These are phyloP conservation scores for Citrus inodora DNA, from an alignment of 345 rosid species.

Conservation along the genomic window DNA sequence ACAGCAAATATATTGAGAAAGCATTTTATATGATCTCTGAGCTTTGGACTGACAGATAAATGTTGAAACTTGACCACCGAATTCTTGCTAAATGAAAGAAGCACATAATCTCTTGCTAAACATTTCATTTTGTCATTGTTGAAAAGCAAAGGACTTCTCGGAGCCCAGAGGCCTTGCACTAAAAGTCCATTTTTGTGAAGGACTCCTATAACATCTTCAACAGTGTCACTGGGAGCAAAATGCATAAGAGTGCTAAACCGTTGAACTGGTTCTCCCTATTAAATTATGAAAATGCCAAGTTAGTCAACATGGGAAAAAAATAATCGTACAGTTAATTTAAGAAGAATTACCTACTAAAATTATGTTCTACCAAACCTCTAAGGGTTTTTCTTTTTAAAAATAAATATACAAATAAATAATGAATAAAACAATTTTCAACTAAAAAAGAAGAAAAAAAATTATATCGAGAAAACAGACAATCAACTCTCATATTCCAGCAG, in stretches of 20 bases:
- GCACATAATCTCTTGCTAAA: conserved; percentile 52
- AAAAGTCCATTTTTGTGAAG: conserved; percentile 57
- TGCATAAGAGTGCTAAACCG: conserved; percentile 64
- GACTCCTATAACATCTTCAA: conserved; percentile 46
- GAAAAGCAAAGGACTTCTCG: conserved; percentile 46
- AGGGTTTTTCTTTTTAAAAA: neutral
- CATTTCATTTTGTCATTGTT: conserved; percentile 21
- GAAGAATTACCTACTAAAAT: neutral
- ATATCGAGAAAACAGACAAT: neutral
- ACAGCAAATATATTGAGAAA: conserved; percentile 40
- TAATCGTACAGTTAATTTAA: neutral
- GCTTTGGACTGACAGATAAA: conserved; percentile 16
- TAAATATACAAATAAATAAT: neutral
- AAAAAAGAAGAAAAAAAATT: neutral
- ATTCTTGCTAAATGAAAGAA: conserved; percentile 49
- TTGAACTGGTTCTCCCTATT: conserved; percentile 54
- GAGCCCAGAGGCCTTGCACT: conserved; percentile 89
- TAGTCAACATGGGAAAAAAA: conserved; percentile 10
- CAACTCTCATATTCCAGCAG: neutral
- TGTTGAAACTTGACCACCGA: conserved; percentile 23
- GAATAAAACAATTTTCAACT: neutral
- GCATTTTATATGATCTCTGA: conserved; percentile 25
- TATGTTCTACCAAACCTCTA: neutral
- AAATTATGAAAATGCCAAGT: conserved; percentile 8
- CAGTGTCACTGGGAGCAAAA: conserved; percentile 47